A percentile compares a stretch with the other conserved stretches of the same genome.
phyloP scores from a whole-genome alignment of 805 yeast species.

The Cyberlindnera galapagoensis region DNA sequence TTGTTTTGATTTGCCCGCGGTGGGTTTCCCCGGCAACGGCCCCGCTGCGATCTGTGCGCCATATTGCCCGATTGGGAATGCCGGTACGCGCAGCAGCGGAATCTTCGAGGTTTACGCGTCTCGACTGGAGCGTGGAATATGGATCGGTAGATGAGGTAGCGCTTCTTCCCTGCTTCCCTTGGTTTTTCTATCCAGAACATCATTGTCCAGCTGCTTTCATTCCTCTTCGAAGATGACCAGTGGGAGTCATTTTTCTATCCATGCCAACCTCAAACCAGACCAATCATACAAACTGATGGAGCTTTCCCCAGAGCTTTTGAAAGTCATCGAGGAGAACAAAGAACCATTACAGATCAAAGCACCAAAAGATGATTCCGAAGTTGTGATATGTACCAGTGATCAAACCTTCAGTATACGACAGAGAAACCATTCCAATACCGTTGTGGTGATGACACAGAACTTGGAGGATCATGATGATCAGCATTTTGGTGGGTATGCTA shows the following conservation, averaged over 20 bases:
- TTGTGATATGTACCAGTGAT: constrained; percentile 54
- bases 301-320: constrained; percentile 42
- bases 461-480: constrained; percentile 20
- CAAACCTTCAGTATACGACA: constrained; percentile 64
- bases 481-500: constrained; percentile 27
- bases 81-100: too few species aligned
- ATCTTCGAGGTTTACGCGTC: too few species aligned
- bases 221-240: constrained; percentile 6
- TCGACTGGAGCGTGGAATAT: too few species aligned
- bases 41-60: too few species aligned
- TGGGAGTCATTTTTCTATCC: constrained; percentile 1
- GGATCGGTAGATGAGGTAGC: too few species aligned
- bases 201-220: too few species aligned
- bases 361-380: constrained; percentile 28
- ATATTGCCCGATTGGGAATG: too few species aligned
- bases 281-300: constrained; percentile 42
- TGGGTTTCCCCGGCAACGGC: too few species aligned
- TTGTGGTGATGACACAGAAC: constrained; percentile 41
- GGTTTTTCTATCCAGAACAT: too few species aligned
- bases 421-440: constrained; percentile 83
- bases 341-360: constrained; percentile 25
- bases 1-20: too few species aligned
- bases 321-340: constrained; percentile 26
- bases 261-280: constrained; percentile 23
- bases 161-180: too few species aligned